Evolutionary conservation across 257 asterid genomes (phyloP), one percentile per base, ranked within the genome.

Genomic region (Solanum neorickii): DNA sequence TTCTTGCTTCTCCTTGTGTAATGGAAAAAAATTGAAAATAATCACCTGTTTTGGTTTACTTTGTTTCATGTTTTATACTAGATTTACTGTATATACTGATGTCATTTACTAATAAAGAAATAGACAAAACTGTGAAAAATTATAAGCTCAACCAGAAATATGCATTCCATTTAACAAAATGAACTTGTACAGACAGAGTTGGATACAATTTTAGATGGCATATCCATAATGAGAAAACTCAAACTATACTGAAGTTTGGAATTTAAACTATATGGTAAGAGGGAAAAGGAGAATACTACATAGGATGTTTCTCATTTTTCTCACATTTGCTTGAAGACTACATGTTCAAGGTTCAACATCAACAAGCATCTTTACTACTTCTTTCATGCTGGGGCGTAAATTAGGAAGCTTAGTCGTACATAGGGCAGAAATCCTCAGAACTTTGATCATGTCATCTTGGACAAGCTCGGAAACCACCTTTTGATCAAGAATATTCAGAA

Each of bases 321-420:
- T 86, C 92, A 27, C 83, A 87, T 69, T 86, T 86, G 33, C 89
- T 91, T 9, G 93, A 89, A 7, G 94, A 92, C 84, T 92, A 20
- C 86, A 82, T 47, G 84, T 76, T 46, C 72, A 70, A 85, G 83
- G 83, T 46, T 46, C 83, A 44, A 16, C 83, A 70, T 70, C 88
- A 42, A 76, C 56, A 16, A 87, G 88, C 86, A 87, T 87, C 14
- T 78, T 76, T 21, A 87, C 88, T 29, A 87, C 82, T 14, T 42
- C 39, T 82, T 83, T 87, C 88, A 77, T 87, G 69, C 46, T 86
- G n/a, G 88, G 88, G 47, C 88, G 47, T 76, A 86, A 72, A 39
- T 47, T 39, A 31, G 82, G 86, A 13, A 87, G 82, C 70, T 82
- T 86, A 37, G 49, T 47, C 29, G 88, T 86, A 47, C 88, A 86